Base-by-base conservation (phyloP, 805 yeast species). In the Lachancea cidri region DNA sequence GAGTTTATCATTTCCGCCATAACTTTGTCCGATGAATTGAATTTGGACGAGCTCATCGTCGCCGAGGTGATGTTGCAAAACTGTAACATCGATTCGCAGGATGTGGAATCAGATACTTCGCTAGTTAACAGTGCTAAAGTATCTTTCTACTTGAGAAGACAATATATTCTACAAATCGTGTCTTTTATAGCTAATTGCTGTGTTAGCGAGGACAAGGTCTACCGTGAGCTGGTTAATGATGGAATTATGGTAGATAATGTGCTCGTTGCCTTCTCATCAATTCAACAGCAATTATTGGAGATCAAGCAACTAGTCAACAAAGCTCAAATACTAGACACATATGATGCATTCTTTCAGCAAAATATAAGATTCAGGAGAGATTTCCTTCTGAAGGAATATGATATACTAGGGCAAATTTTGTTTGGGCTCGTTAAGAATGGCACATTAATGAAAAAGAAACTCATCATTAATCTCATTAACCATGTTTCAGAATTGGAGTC, bases 1-100 rank as follows among this genome's bases (percentile, higher is more conserved):
- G 76, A 77, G 29, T 89, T 87, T 50, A 69, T 83, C 30, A 71
- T 77, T 39, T 69, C 74, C 3, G 73, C 87, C 1, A 67, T 79
- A 4, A 67, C 69, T 17, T 54, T 83, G 14, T 67, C 89, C 0
- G 85, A 79, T 47, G 79, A 78, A 29, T 68, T 91, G 39, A 70
- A 84, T 37, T 66, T 91, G 38, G 95, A 91, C 60, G 97, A 91
- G 58, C 39, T 84, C 20, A 68, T 75, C 2, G 74, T 86, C 1
- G 93, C 94, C 1, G 85, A 87, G 54, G 56, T 86, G 19, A 68
- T 89, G 52, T 65, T 64, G 8, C 66, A 74, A 2, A 29, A 38
- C 17, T 35, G 44, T 17, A 67, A 58, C 33, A 44, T 67, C 29
- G 44, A 53, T 18, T 57, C 62, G 1, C 44, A 25, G 8, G 33